These are phyloP conservation scores for Penstemon barbatus DNA, from an alignment of 257 asterid species.

Conservation along the genomic window DNA sequence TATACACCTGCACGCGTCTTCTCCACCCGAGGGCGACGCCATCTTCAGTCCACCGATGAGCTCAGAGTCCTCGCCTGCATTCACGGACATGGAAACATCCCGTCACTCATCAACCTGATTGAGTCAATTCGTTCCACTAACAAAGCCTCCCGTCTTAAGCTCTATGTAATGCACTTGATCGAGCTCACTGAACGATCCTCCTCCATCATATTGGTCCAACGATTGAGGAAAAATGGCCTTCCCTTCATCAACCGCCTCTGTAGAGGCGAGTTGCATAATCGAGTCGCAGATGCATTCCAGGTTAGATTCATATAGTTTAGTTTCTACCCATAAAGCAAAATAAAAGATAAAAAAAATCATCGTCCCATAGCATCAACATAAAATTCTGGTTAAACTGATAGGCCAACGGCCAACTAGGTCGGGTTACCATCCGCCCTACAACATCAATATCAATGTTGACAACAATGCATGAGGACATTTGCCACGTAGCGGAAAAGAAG, in stretches of 20 bases:
- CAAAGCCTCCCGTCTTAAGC: conserved; percentile 38
- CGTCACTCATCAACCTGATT: conserved; percentile 43
- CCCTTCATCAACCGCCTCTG: conserved; percentile 44
- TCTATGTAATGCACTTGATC: conserved; percentile 50
- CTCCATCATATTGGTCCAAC: conserved; percentile 49
- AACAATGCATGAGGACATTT: conserved; percentile 48
- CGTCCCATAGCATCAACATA: no score
- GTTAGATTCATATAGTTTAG: background rate
- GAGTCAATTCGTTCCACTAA: conserved; percentile 43
- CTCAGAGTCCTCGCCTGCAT: conserved; percentile 52
- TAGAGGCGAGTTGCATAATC: conserved; percentile 27
- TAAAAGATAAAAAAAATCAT: no score
- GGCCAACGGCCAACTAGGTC: conserved; percentile 32
- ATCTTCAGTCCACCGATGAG: conserved; percentile 30
- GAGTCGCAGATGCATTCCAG: conserved; percentile 36
- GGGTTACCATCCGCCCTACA: conserved; percentile 30
- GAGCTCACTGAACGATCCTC: conserved; percentile 64
- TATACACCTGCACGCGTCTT: conserved; percentile 37
- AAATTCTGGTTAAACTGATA: background rate
- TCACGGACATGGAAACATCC: conserved; percentile 44
- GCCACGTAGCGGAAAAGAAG: conserved; percentile 47
- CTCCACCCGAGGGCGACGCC: conserved; percentile 21
- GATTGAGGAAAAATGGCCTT: conserved; percentile 37
- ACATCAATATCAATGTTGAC: conserved; percentile 40
- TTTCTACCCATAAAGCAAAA: no score